These are phyloP conservation scores for Cercospora sp. DNA, from an alignment of 2,329 filamentous ascomycete genomes.

Conservation along the genomic window DNA sequence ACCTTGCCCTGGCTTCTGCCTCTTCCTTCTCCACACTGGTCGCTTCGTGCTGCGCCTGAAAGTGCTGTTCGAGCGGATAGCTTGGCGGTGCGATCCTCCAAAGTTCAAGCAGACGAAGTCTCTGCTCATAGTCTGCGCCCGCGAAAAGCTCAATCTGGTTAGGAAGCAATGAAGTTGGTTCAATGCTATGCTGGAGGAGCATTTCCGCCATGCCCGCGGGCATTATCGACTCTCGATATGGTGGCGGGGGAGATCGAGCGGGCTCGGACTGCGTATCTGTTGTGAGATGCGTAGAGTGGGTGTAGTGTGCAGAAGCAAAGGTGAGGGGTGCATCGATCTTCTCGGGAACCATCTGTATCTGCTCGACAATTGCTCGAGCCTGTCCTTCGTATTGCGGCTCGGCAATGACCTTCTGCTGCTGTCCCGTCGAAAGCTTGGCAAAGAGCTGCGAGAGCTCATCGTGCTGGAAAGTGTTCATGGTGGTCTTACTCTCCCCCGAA, in stretches of 20 bases:
- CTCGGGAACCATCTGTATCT: constrained; percentile 23
- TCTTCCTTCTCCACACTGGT: constrained; percentile 59
- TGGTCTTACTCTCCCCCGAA: constrained; percentile 45
- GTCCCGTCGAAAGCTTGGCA: constrained; percentile 49
- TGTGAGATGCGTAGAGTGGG: constrained; percentile 70
- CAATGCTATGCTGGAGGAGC: constrained; percentile 66
- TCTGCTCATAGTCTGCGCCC: constrained; percentile 70
- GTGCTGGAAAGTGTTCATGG: constrained; percentile 60
- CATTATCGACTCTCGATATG: constrained; percentile 34
- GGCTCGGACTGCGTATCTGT: constrained; percentile 43
- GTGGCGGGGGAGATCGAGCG: constrained; percentile 35
- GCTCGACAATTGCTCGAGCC: constrained; percentile 18
- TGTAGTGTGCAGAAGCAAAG: constrained; percentile 83
- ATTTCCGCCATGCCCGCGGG: constrained; percentile 44
- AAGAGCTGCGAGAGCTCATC: constrained; percentile 84
- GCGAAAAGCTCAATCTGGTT: constrained; percentile 78
- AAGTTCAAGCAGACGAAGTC: constrained; percentile 73
- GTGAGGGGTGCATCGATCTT: constrained; percentile 53
- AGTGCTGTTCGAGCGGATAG: constrained; percentile 44
- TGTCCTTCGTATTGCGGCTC: constrained; percentile 30
- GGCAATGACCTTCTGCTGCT: constrained; percentile 54
- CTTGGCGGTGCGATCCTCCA: constrained; percentile 79
- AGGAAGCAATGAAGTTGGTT: constrained; percentile 67
- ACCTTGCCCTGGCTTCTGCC: constrained; percentile 58
- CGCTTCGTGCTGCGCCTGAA: constrained; percentile 58